Evolutionary conservation across 1,284 basidiomycete genomes (phyloP), one percentile per base, ranked within the genome.

Genomic region (Moesziomyces parantarcticus): DNA sequence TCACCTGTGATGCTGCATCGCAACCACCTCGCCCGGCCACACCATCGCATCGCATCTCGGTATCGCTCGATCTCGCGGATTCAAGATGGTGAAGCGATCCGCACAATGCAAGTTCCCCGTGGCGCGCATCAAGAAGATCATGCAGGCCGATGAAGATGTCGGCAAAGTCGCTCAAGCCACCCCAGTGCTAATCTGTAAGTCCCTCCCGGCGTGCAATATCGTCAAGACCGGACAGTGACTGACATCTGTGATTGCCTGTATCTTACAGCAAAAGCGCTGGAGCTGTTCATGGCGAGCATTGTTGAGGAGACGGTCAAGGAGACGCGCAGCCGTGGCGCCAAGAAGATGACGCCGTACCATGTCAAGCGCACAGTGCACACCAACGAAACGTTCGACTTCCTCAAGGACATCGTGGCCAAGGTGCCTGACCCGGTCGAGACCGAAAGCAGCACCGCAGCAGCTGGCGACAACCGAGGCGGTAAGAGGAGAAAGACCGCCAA

Each of bases 81-180:
- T 18, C 39, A 68, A 55, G 45, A 83, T 83, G 82, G 82, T 78
- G 29, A 78, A 78, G 42, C 75, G 79, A 21, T 75, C 74, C 10
- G 69, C 74, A 41, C 68, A 77, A 39, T 70, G 71, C 72, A 83
- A 83, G 51, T 83, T 83, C 41, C 82, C 82, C 34, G 81, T 83
- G 7, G 96, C 96, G 8, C 89, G 96, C 56, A 99, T 98, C 87
- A 99, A 98, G 88, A 94, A 95, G 87, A 97, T 99, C 67, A 99
- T 99, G 93, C 96, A 99, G 87, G 94, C 96, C 84, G 96, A 99
- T 84, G 97, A 99, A 83, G 96, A 99, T 84, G 96, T 99, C 18
- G 96, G 97, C 58, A 99, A 99, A 85, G 93, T 99, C 20, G 95
- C 97, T 1, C 93, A 94, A 82, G 95, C 94, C 16, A 97, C 96